A percentile compares a stretch with the other conserved stretches of the same genome.
These are phyloP conservation scores for Candida gorgasii DNA, from an alignment of 805 yeast species.

Conservation along the genomic window DNA sequence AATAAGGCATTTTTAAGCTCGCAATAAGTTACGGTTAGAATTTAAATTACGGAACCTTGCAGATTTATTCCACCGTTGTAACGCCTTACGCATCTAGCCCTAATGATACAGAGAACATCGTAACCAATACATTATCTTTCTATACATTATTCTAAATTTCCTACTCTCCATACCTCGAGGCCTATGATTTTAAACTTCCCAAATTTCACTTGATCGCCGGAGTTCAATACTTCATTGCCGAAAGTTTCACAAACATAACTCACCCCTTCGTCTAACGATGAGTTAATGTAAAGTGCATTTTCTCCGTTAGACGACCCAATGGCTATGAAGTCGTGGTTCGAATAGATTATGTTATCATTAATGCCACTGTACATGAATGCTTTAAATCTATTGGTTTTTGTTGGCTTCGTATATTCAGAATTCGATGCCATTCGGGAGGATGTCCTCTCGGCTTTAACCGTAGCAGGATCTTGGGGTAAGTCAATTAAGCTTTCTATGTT, in stretches of 20 bases:
- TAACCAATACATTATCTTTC: no score
- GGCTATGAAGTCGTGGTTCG: conserved; percentile 74
- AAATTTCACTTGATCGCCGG: conserved; percentile 11
- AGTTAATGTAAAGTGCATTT: conserved; percentile 88
- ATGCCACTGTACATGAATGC: conserved; percentile 88
- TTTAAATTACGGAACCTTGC: no score
- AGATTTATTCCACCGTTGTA: no score
- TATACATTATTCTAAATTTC: conserved; percentile 29
- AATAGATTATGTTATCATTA: conserved; percentile 82
- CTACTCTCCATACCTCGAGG: conserved; percentile 84
- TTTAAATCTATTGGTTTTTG: conserved; percentile 46
- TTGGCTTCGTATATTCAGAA: background rate
- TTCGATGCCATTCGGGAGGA: background rate
- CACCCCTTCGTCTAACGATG: conserved; percentile 71
- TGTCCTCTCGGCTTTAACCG: no score
- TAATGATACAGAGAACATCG: no score
- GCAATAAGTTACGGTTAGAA: no score
- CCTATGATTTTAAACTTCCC: conserved; percentile 72
- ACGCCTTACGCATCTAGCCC: no score
- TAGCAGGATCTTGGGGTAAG: background rate
- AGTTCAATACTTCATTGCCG: conserved; percentile 76
- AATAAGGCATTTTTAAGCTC: no score
- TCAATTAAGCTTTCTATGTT: background rate
- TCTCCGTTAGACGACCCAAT: conserved; percentile 93
- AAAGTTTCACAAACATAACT: conserved; percentile 79